Evolutionary conservation across 2,329 filamentous ascomycete species (phyloP).

Genomic region (Scopulariopsis brevicaulis): DNA sequence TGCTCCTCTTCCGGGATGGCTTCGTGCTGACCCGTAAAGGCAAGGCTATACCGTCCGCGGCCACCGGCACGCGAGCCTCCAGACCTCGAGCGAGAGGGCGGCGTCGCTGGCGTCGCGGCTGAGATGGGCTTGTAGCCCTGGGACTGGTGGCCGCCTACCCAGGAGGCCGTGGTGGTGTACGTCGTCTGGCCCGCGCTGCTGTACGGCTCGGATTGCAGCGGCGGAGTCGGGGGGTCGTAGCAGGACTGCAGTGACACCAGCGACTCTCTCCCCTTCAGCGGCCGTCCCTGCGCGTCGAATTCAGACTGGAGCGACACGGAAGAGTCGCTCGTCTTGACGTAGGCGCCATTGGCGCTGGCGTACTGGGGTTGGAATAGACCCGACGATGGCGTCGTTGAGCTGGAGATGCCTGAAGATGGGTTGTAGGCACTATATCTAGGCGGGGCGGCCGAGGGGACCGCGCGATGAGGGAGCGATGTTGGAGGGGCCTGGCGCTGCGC

Average conservation of each 20-base stretch:
- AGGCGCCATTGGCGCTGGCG: not conserved
- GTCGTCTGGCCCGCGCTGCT: not conserved
- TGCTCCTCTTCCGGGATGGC: constrained; percentile 27
- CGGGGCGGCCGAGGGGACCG: not conserved
- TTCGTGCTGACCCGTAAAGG: constrained; percentile 7
- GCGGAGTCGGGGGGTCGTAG: constrained; percentile 9
- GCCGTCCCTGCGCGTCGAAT: constrained; percentile 1
- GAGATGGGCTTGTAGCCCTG: constrained; percentile 1
- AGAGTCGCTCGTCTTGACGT: not conserved
- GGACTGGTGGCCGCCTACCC: not conserved
- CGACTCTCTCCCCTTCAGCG: constrained; percentile 20
- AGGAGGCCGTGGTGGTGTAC: not conserved
- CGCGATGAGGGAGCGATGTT: not conserved
- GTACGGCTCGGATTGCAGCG: not conserved
- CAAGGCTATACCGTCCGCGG: constrained; percentile 7
- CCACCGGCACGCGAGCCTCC: constrained; percentile 13
- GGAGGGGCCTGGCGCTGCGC: not conserved
- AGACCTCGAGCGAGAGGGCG: constrained; percentile 11
- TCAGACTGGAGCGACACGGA: constrained; percentile 1
- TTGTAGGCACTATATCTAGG: not conserved
- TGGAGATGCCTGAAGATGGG: not conserved
- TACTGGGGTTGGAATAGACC: not conserved
- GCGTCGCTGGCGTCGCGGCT: not conserved
- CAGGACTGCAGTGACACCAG: constrained; percentile 26
- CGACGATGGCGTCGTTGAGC: not conserved